phyloP scores from a whole-genome alignment of 148 eudicot species.

The Silene conica region DNA sequence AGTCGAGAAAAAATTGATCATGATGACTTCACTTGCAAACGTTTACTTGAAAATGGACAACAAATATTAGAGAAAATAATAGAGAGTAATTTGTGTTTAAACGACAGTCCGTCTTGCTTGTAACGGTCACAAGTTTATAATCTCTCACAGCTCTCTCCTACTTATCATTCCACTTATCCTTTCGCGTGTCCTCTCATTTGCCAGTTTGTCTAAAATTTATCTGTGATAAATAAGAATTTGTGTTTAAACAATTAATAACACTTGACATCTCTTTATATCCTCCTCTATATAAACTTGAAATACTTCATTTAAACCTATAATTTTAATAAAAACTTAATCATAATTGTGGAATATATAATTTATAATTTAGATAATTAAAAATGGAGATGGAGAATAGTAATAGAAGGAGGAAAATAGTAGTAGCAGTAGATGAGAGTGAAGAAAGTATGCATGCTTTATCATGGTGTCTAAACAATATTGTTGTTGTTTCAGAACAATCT shows the following conservation, averaged over 20 bases:
- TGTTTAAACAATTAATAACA: too few species aligned
- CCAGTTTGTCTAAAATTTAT: too few species aligned
- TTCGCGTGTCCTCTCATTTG: too few species aligned
- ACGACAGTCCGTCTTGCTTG: too few species aligned
- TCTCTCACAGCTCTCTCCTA: too few species aligned
- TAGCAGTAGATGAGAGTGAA: constrained; percentile 78
- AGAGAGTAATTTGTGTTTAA: too few species aligned
- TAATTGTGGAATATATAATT: constrained; percentile 3
- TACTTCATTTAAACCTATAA: neutral
- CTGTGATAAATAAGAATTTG: too few species aligned
- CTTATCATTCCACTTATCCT: too few species aligned
- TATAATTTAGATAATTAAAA: neutral
- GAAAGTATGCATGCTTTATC: constrained; percentile 91
- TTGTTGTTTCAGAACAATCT: constrained; percentile 21
- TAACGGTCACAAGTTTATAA: too few species aligned
- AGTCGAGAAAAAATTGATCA: neutral
- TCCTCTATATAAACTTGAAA: constrained; percentile 13
- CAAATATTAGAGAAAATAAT: neutral
- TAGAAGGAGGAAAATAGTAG: constrained; percentile 43
- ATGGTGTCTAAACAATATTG: constrained; percentile 63
- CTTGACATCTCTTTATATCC: neutral
- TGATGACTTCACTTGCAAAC: neutral
- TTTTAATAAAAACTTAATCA: neutral
- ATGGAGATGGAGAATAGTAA: constrained; percentile 14
- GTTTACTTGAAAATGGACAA: neutral